phyloP scores from a whole-genome alignment of 371 early-diverging fungal species.

The Mortierella sp. region DNA sequence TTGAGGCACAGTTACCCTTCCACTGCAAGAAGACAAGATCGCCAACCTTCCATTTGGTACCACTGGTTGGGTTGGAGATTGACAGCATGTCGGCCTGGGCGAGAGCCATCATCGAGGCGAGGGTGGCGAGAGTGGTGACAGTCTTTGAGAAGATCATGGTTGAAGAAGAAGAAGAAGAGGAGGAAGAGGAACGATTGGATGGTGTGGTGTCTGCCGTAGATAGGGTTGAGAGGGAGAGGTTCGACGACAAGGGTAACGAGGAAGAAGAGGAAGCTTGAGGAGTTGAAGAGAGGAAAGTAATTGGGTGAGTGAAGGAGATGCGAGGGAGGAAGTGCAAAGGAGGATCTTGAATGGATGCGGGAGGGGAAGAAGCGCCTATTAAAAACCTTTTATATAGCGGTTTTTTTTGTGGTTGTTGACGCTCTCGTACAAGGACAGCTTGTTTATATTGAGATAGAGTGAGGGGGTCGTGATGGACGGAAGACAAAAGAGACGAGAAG shows the following conservation, averaged over 20 bases:
- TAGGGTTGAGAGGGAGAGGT: not conserved
- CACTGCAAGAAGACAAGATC: constrained; percentile 49
- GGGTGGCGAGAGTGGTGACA: constrained; percentile 25
- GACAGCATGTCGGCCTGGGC: constrained; percentile 38
- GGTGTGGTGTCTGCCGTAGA: not conserved
- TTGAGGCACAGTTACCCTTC: constrained; percentile 48
- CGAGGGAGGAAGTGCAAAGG: not conserved
- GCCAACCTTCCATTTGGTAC: constrained; percentile 45
- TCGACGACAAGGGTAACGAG: not conserved
- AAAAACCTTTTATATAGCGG: not conserved
- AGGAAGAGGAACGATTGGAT: not conserved
- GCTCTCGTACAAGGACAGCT: not conserved
- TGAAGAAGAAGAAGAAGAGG: not conserved
- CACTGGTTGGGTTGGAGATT: constrained; percentile 50
- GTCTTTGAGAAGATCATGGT: constrained; percentile 41
- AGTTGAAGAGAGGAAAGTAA: not conserved
- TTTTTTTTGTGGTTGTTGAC: not conserved
- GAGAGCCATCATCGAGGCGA: constrained; percentile 23
- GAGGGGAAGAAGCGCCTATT: constrained; percentile 12
- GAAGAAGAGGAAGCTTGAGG: not conserved
- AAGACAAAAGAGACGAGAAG: not conserved
- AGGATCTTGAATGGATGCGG: constrained; percentile 6
- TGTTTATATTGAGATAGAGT: not conserved
- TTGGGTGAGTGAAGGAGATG: not conserved
- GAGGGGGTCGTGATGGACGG: not conserved